These are phyloP conservation scores for Alternaria burnsii DNA, from an alignment of 2,329 filamentous ascomycete species.

Conservation along the genomic window DNA sequence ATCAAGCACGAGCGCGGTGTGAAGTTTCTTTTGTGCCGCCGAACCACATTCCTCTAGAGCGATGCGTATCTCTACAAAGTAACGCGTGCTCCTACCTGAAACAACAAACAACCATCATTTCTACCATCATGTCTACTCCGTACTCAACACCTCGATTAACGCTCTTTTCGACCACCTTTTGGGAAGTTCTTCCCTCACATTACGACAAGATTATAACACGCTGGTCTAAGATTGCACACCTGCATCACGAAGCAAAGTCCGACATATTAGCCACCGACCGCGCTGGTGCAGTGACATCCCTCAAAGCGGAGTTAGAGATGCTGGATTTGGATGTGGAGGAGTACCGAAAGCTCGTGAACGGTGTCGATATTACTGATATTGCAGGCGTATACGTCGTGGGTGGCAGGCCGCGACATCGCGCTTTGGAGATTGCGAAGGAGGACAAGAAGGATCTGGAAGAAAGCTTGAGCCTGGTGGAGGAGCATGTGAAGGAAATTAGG, in stretches of 20 bases:
- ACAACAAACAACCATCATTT: not conserved
- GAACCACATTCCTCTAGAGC: not conserved
- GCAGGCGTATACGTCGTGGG: constrained; percentile 23
- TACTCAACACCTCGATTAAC: not conserved
- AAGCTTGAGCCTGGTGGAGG: constrained; percentile 14
- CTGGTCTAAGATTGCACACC: constrained; percentile 8
- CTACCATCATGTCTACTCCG: not conserved
- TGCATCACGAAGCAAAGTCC: constrained; percentile 14
- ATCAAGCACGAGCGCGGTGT: not conserved
- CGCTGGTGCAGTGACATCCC: constrained; percentile 13
- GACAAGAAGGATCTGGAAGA: constrained; percentile 23
- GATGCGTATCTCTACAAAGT: not conserved
- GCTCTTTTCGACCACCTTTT: constrained; percentile 17
- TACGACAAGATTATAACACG: constrained; percentile 17
- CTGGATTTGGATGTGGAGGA: constrained; percentile 17
- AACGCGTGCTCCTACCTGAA: not conserved
- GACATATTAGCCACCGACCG: constrained; percentile 15
- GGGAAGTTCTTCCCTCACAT: constrained; percentile 18
- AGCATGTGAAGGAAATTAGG: constrained; percentile 13
- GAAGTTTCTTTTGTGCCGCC: not conserved
- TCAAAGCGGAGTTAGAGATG: constrained; percentile 26
- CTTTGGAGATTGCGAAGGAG: constrained; percentile 23
- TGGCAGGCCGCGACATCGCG: constrained; percentile 13
- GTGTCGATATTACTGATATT: constrained; percentile 20
- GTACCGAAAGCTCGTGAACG: constrained; percentile 13